These are phyloP conservation scores for Auricularia auricula-judae DNA, from an alignment of 768 basidiomycete species.

Conservation along the genomic window DNA sequence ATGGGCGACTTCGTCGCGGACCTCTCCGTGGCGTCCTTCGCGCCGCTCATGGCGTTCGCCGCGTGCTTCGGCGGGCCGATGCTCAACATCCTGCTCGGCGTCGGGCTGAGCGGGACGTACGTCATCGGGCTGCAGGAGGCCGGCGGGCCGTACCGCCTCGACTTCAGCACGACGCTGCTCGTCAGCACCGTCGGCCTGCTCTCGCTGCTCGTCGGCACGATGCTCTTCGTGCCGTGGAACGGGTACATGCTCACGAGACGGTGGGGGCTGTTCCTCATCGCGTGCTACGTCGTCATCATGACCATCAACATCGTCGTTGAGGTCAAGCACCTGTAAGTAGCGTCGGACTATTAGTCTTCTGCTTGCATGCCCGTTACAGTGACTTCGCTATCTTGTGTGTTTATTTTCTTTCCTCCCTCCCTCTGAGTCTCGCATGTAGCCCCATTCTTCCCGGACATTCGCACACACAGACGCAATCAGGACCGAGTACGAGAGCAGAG, in stretches of 20 bases:
- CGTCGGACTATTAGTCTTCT: no score
- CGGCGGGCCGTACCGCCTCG: conserved; percentile 49
- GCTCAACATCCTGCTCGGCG: conserved; percentile 83
- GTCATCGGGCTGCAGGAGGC: conserved; percentile 51
- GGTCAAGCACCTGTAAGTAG: conserved; percentile 22
- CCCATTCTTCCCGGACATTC: no score
- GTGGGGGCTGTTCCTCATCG: conserved; percentile 77
- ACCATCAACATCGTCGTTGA: conserved; percentile 70
- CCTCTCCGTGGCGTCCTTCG: conserved; percentile 89
- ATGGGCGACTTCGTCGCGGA: conserved; percentile 96
- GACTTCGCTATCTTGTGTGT: no score
- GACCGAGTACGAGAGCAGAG: no score
- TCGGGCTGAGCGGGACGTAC: conserved; percentile 86
- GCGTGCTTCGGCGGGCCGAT: conserved; percentile 91
- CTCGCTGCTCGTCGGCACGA: conserved; percentile 56
- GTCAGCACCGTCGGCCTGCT: conserved; percentile 81
- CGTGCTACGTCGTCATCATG: conserved; percentile 69
- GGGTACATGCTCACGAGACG: conserved; percentile 64
- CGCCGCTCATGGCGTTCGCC: conserved; percentile 89
- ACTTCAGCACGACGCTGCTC: conserved; percentile 74
- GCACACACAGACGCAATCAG: no score
- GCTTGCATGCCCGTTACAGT: no score
- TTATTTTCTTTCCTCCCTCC: no score
- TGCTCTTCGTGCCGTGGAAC: conserved; percentile 79
- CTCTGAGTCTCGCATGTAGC: no score